These are phyloP conservation scores for Coniochaeta sp. DNA, from an alignment of 2,329 filamentous ascomycete genomes.

Conservation along the genomic window DNA sequence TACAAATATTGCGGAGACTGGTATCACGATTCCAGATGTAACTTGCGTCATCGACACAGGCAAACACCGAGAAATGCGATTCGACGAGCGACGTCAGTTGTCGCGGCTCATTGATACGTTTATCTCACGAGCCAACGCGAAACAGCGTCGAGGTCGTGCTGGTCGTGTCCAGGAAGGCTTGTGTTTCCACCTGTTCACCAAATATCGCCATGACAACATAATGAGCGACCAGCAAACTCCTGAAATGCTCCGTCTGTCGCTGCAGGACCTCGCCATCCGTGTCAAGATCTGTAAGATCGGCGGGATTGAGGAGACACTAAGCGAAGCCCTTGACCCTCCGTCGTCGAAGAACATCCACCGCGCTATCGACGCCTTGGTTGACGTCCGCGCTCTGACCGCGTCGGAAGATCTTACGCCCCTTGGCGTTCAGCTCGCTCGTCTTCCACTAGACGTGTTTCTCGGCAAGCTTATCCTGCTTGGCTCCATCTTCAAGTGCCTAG, in stretches of 20 bases:
- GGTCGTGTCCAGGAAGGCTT: constrained; percentile 92
- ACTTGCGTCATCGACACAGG: constrained; percentile 95
- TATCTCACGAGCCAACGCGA: constrained; percentile 91
- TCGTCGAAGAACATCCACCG: constrained; percentile 87
- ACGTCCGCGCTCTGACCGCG: constrained; percentile 80
- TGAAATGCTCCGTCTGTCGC: constrained; percentile 87
- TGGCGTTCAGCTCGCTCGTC: constrained; percentile 75
- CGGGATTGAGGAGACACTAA: constrained; percentile 82
- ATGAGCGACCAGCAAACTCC: constrained; percentile 93
- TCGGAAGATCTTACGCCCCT: constrained; percentile 80
- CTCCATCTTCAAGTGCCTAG: constrained; percentile 81
- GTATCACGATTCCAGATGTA: constrained; percentile 96
- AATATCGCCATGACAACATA: constrained; percentile 72
- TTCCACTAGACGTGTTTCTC: constrained; percentile 89
- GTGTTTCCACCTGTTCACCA: constrained; percentile 95
- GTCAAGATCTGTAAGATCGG: constrained; percentile 98
- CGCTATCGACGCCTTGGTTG: constrained; percentile 86
- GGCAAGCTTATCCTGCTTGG: constrained; percentile 88
- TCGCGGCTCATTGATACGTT: constrained; percentile 90
- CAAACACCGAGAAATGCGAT: constrained; percentile 96
- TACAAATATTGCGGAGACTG: constrained; percentile 97
- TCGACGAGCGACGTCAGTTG: constrained; percentile 86
- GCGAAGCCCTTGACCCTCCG: constrained; percentile 82
- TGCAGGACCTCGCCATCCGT: constrained; percentile 90
- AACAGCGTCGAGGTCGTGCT: constrained; percentile 87